Evolutionary conservation across 495 filamentous ascomycete species (phyloP), one percentile per base, ranked within the genome.

Genomic region (Trichoderma parareesei): DNA sequence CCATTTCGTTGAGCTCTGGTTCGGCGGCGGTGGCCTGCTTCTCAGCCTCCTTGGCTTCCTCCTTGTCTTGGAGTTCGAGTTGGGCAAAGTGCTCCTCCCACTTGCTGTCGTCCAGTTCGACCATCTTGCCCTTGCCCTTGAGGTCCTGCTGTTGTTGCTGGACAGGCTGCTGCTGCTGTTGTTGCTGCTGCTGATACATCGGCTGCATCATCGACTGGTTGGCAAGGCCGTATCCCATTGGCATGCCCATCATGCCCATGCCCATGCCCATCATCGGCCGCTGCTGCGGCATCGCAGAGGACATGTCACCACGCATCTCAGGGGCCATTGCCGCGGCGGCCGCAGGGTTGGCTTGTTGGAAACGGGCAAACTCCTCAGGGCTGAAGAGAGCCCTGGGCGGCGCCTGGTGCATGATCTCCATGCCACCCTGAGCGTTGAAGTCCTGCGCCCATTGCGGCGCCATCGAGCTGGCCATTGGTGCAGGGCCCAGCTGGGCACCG

Each of bases 71-170:
- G 53, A 88, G 78, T 76, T 94, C 92, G 73, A 98, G 87, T 77
- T 93, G 84, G 55, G 88, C 87, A 72, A 99, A 99, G 72, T 98
- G 92, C 66, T 89, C 88, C 77, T 98, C 94, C 94, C 95, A 99
- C 65, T 94, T 88, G 69, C 87, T 82, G 66, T 98, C 92, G 71
- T 97, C 91, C 37, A 98, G 83, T 78, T 98, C 95, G 4, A 97
- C 85, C 78, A 98, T 88, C 69, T 92, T 87, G 4, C 84, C 89
- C 75, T 97, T 97, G 42, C 92, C 93, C 76, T 98, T 97, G 38
- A 82, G 88, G 67, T 84, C 78, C 37, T 75, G 73, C 62, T 79
- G 74, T 10, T 70, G 66, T 40, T 72, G 67, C 59, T 72, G 74
- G 68, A 68, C 74, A 68, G 69, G 77, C 67, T 74, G 75, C 70